phyloP scores from a whole-genome alignment of 2,329 filamentous ascomycete species.

The Talaromyces albobiverticillius region DNA sequence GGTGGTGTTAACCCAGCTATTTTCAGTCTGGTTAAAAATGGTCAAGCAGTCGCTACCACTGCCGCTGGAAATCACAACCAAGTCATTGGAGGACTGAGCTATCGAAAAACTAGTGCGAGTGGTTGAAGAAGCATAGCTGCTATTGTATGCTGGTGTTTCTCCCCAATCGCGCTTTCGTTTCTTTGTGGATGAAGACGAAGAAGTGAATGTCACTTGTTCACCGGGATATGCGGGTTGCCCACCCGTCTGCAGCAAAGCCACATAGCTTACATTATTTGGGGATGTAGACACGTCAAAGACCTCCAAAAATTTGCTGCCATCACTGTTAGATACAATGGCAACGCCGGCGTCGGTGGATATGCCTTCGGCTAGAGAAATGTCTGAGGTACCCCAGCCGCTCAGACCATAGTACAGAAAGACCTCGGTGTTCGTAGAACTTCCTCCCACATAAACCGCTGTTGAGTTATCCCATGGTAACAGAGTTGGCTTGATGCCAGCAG shows the following conservation, averaged over 20 bases:
- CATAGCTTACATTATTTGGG: conserved; percentile 72
- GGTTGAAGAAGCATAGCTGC: conserved; percentile 63
- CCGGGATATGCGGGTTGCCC: conserved; percentile 52
- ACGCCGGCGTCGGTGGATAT: conserved; percentile 61
- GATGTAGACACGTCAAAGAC: conserved; percentile 71
- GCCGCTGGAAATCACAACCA: conserved; percentile 78
- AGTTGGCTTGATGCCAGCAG: conserved; percentile 65
- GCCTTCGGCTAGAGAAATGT: conserved; percentile 60
- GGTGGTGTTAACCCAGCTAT: conserved; percentile 74
- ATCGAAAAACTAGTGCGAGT: conserved; percentile 69
- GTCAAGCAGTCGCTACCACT: conserved; percentile 63
- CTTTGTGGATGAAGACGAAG: conserved; percentile 27
- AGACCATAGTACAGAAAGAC: conserved; percentile 69
- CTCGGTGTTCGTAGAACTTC: conserved; percentile 61
- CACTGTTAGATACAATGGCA: conserved; percentile 65
- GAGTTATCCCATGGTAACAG: conserved; percentile 71
- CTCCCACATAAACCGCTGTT: conserved; percentile 72
- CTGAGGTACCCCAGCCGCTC: conserved; percentile 65
- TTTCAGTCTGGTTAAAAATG: conserved; percentile 73
- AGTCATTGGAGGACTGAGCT: conserved; percentile 62
- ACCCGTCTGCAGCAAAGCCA: conserved; percentile 61
- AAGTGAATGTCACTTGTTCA: conserved; percentile 44
- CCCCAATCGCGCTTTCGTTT: conserved; percentile 52
- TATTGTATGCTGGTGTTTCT: conserved; percentile 78
- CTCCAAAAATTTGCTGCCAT: conserved; percentile 75